These are phyloP conservation scores for Cutaneotrichosporon mucoides DNA, from an alignment of 1,284 basidiomycete species.

Conservation along the genomic window DNA sequence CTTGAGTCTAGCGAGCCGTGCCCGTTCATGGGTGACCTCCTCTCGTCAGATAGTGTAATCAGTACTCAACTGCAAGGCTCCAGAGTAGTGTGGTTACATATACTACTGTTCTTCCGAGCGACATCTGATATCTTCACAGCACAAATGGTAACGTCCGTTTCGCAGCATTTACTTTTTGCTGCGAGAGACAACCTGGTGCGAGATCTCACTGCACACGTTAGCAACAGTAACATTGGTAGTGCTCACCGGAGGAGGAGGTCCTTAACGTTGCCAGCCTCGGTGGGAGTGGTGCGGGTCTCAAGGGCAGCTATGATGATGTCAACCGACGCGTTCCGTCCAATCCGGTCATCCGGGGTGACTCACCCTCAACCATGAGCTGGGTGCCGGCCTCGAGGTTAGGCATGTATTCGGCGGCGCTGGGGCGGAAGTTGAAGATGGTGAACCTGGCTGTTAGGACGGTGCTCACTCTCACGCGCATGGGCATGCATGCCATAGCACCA, in stretches of 20 bases:
- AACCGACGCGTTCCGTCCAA: neutral
- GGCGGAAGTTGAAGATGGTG: slow-evolving; percentile 41
- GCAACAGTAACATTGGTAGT: neutral
- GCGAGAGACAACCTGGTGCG: slow-evolving; percentile 21
- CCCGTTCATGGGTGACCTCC: too few relatives aligned
- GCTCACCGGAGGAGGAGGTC: slow-evolving; percentile 23
- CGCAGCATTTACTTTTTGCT: slow-evolving; percentile 8
- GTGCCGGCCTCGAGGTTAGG: slow-evolving; percentile 29
- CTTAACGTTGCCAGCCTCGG: slow-evolving; percentile 15
- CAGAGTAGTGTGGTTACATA: too few relatives aligned
- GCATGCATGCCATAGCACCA: neutral
- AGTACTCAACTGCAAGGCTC: too few relatives aligned
- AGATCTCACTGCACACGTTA: slow-evolving; percentile 15
- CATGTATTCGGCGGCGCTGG: slow-evolving; percentile 24
- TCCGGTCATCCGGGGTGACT: slow-evolving; percentile 10
- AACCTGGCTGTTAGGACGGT: slow-evolving; percentile 19
- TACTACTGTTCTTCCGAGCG: too few relatives aligned
- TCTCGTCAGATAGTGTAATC: too few relatives aligned
- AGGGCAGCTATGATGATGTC: slow-evolving; percentile 13
- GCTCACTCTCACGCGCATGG: slow-evolving; percentile 7
- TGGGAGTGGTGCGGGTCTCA: slow-evolving; percentile 14
- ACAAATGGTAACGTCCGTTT: too few relatives aligned
- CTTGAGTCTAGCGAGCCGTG: too few relatives aligned
- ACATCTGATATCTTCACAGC: too few relatives aligned
- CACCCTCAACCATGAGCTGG: slow-evolving; percentile 39